Percentiles rank a stretch among this genome's conserved stretches.
phyloP scores from a whole-genome alignment of 345 rosid species.

The Nasturtium officinale region DNA sequence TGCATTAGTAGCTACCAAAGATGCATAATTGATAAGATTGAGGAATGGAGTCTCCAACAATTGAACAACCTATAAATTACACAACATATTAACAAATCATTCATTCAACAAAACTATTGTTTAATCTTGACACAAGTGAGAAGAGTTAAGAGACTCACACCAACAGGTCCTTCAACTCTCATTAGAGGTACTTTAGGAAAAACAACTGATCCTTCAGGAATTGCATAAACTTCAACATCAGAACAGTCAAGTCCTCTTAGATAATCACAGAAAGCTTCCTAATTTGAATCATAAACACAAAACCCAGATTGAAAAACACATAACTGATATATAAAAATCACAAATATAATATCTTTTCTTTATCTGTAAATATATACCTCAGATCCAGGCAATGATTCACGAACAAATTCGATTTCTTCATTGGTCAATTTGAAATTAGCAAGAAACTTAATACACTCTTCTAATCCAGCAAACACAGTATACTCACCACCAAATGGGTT shows the following conservation, averaged over 20 bases:
- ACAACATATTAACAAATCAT: slow-evolving; percentile 1
- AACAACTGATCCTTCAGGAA: slow-evolving; percentile 87
- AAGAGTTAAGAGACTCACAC: slow-evolving; percentile 56
- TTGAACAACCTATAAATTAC: slow-evolving; percentile 69
- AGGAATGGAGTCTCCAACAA: slow-evolving; percentile 90
- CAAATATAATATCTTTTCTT: background rate
- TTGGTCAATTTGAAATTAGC: slow-evolving; percentile 79
- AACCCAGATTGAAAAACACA: slow-evolving; percentile 25
- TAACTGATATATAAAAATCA: background rate
- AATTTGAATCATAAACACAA: background rate
- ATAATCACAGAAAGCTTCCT: slow-evolving; percentile 59
- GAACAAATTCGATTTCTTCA: slow-evolving; percentile 76
- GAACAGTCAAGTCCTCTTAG: slow-evolving; percentile 88
- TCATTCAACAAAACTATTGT: background rate
- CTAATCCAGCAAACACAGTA: slow-evolving; percentile 92
- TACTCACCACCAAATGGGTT: slow-evolving; percentile 97
- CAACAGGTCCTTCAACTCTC: slow-evolving; percentile 93
- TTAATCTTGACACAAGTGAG: background rate
- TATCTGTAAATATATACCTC: slow-evolving; percentile 54
- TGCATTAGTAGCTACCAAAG: slow-evolving; percentile 92
- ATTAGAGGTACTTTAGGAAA: slow-evolving; percentile 96
- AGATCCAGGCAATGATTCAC: slow-evolving; percentile 62
- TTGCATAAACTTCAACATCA: slow-evolving; percentile 84
- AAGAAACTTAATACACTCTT: slow-evolving; percentile 85
- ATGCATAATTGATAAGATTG: slow-evolving; percentile 86